A percentile compares a stretch with the other conserved stretches of the same genome.
phyloP scores from a whole-genome alignment of 2,329 filamentous ascomycete species.

The Xylaria polymorpha region DNA sequence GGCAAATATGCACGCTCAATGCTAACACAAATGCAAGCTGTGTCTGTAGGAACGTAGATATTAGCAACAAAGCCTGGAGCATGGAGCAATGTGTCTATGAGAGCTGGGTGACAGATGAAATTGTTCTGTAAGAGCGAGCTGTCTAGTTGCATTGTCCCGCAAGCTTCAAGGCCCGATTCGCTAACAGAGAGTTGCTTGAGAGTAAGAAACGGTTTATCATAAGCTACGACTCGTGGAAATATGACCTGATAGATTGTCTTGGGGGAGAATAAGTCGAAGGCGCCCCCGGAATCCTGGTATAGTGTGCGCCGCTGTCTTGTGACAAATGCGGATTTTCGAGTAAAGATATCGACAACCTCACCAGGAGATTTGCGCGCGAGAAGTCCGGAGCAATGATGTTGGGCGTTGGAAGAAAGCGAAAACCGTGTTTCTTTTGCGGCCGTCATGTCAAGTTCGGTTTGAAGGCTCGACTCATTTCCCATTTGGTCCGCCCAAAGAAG shows the following conservation, averaged over 20 bases:
- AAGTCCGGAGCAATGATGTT: constrained; percentile 27
- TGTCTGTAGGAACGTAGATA: constrained; percentile 42
- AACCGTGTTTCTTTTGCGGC: not conserved
- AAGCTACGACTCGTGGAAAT: constrained; percentile 49
- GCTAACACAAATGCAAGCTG: constrained; percentile 48
- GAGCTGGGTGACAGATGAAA: constrained; percentile 44
- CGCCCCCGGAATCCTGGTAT: not conserved
- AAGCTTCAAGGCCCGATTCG: constrained; percentile 40
- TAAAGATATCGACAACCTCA: constrained; percentile 24
- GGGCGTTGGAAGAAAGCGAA: constrained; percentile 11
- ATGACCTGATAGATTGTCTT: constrained; percentile 45
- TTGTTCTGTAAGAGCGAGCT: constrained; percentile 20
- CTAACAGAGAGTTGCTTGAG: constrained; percentile 45
- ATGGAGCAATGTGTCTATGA: constrained; percentile 50
- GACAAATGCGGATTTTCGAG: constrained; percentile 26
- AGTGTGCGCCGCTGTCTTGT: constrained; percentile 27
- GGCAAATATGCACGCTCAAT: constrained; percentile 43
- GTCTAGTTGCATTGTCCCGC: constrained; percentile 29
- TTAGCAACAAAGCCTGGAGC: constrained; percentile 51
- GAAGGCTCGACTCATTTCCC: not conserved
- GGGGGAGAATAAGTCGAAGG: constrained; percentile 36
- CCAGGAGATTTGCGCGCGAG: constrained; percentile 21
- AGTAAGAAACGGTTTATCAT: constrained; percentile 44
- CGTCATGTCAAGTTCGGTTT: constrained; percentile 11
- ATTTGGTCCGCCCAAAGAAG: constrained; percentile 10